These are phyloP conservation scores for Actinomortierella wolfii DNA, from an alignment of 371 early-diverging fungal species.

Conservation along the genomic window DNA sequence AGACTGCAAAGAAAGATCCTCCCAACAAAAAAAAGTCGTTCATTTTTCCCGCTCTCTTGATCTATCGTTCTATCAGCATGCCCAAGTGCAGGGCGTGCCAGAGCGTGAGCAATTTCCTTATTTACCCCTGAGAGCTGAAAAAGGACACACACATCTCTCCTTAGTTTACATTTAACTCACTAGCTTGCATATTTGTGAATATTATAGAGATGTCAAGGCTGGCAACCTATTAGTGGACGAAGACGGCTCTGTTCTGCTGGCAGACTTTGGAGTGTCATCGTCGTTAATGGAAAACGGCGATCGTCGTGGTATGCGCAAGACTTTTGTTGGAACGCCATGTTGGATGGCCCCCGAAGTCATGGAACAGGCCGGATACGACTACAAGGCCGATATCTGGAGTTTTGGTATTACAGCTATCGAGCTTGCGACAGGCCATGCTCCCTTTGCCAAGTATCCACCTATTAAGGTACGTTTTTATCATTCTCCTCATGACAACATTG, in stretches of 20 bases:
- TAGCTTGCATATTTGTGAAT: too few species aligned
- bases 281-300: constrained; percentile 82
- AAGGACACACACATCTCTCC: too few species aligned
- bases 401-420: constrained; percentile 93
- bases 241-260: constrained; percentile 82
- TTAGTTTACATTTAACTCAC: background rate
- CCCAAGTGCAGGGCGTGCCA: too few species aligned
- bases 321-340: constrained; percentile 93
- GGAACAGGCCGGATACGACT: constrained; percentile 78
- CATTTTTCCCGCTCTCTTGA: too few species aligned
- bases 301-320: constrained; percentile 75
- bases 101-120: too few species aligned
- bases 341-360: constrained; percentile 90
- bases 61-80: too few species aligned
- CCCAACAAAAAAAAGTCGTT: too few species aligned
- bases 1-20: too few species aligned
- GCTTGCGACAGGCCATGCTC: constrained; percentile 91
- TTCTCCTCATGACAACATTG: too few species aligned
- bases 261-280: constrained; percentile 90
- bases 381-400: constrained; percentile 93
- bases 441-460: constrained; percentile 90
- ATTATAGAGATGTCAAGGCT: constrained; percentile 85
- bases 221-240: constrained; percentile 87
- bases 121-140: too few species aligned
- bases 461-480: constrained; percentile 65